phyloP scores from a whole-genome alignment of 2,329 filamentous ascomycete species.

The Aureobasidium sp. region DNA sequence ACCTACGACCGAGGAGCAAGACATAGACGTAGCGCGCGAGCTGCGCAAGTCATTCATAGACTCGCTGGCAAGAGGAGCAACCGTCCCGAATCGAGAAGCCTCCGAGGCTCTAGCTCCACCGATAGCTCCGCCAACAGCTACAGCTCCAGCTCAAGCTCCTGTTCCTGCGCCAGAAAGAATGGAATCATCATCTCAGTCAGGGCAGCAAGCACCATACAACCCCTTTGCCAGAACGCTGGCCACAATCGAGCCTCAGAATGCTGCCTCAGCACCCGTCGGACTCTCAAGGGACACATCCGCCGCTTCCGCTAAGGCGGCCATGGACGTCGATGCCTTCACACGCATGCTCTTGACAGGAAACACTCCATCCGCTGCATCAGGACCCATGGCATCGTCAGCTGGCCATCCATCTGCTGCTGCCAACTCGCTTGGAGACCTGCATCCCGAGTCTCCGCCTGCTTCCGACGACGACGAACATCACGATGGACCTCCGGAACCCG shows the following conservation, averaged over 20 bases:
- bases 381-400: slow-evolving; percentile 2
- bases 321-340: slow-evolving; percentile 73
- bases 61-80: slow-evolving; percentile 3
- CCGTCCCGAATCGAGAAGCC: neutral
- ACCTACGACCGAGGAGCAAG: neutral
- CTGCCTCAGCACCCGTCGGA: neutral
- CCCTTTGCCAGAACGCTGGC: slow-evolving; percentile 30
- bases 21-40: slow-evolving; percentile 2
- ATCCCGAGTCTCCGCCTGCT: slow-evolving; percentile 47
- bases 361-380: slow-evolving; percentile 28
- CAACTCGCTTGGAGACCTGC: slow-evolving; percentile 36
- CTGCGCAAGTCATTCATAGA: slow-evolving; percentile 12
- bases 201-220: slow-evolving; percentile 28
- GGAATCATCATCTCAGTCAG: neutral
- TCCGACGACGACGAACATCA: slow-evolving; percentile 41
- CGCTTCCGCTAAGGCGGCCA: slow-evolving; percentile 30
- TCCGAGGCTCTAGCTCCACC: neutral
- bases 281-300: neutral
- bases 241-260: slow-evolving; percentile 22
- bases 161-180: neutral
- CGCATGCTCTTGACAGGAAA: slow-evolving; percentile 67
- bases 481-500: slow-evolving; percentile 36
- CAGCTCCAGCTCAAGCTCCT: neutral
- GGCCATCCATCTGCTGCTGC: slow-evolving; percentile 31
- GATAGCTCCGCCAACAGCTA: neutral